A percentile compares a stretch with the other conserved stretches of the same genome.
These are phyloP conservation scores for Aureobasidium sp. DNA, from an alignment of 2,329 filamentous ascomycete species.

Conservation along the genomic window DNA sequence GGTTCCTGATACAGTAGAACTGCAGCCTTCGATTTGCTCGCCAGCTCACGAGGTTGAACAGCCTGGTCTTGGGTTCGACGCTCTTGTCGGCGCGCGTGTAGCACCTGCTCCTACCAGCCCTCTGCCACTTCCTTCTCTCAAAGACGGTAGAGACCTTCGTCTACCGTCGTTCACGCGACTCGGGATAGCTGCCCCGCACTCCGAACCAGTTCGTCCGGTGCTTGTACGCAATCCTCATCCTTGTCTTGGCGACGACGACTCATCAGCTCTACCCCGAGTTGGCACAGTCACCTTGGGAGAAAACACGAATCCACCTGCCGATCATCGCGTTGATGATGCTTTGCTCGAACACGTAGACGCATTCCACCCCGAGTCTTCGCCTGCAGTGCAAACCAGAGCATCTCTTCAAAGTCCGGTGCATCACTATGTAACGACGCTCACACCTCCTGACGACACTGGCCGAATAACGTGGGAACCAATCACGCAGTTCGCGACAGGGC, in stretches of 20 bases:
- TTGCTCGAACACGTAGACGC: slow-evolving; percentile 4
- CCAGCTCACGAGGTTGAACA: slow-evolving; percentile 6
- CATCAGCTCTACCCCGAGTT: neutral
- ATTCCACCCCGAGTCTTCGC: neutral
- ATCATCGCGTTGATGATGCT: slow-evolving; percentile 18
- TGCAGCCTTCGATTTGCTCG: neutral
- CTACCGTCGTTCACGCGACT: slow-evolving; percentile 49
- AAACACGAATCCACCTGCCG: slow-evolving; percentile 11
- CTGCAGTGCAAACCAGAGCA: slow-evolving; percentile 14
- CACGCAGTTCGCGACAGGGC: slow-evolving; percentile 30
- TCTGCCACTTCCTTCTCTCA: slow-evolving; percentile 18
- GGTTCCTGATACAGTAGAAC: neutral
- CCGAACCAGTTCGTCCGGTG: slow-evolving; percentile 29
- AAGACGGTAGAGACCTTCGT: slow-evolving; percentile 36
- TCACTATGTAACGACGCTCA: slow-evolving; percentile 37
- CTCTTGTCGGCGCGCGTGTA: slow-evolving; percentile 17
- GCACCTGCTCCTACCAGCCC: slow-evolving; percentile 10
- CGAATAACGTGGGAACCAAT: slow-evolving; percentile 34
- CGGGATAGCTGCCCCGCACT: slow-evolving; percentile 43
- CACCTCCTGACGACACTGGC: slow-evolving; percentile 39
- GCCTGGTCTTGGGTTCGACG: slow-evolving; percentile 10
- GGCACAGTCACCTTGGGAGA: slow-evolving; percentile 2
- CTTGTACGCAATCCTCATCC: slow-evolving; percentile 3
- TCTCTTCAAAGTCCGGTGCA: slow-evolving; percentile 26
- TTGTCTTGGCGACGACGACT: slow-evolving; percentile 11